A percentile compares a stretch with the other conserved stretches of the same genome.
Evolutionary conservation across 768 basidiomycete genomes (phyloP).

Genomic region (Naganishia vishniacii): DNA sequence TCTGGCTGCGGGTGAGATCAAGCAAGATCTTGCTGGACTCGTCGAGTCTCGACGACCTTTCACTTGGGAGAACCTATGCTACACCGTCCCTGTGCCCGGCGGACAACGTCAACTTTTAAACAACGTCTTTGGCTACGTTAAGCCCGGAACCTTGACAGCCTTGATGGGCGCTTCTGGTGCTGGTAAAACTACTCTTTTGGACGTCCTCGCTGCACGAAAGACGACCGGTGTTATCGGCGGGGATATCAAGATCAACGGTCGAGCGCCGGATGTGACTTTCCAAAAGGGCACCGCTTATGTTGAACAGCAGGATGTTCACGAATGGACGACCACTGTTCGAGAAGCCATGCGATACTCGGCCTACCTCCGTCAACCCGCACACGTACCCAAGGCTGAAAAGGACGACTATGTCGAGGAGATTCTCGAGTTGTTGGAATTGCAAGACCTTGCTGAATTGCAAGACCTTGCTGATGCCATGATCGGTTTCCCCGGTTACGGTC

Average conservation of each 20-base stretch:
- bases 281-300: constrained; percentile 70
- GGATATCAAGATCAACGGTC: constrained; percentile 63
- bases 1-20: constrained; percentile 45
- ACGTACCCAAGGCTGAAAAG: constrained; percentile 64
- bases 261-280: constrained; percentile 56
- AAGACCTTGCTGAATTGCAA: constrained; percentile 76
- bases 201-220: constrained; percentile 63
- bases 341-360: constrained; percentile 78
- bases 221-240: constrained; percentile 68
- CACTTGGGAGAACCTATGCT: constrained; percentile 63
- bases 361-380: constrained; percentile 65
- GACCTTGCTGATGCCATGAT: constrained; percentile 78
- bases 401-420: constrained; percentile 65
- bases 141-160: constrained; percentile 51
- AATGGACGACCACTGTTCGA: constrained; percentile 67
- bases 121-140: constrained; percentile 51
- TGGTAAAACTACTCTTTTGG: constrained; percentile 51
- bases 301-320: constrained; percentile 69
- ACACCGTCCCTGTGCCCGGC: constrained; percentile 53
- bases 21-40: constrained; percentile 52
- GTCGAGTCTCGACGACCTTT: constrained; percentile 56
- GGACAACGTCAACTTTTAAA: constrained; percentile 46
- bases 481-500: constrained; percentile 55
- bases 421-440: constrained; percentile 76
- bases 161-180: constrained; percentile 54